Evolutionary conservation across 805 yeast species (phyloP).

Genomic region (Saturnispora ahearnii): DNA sequence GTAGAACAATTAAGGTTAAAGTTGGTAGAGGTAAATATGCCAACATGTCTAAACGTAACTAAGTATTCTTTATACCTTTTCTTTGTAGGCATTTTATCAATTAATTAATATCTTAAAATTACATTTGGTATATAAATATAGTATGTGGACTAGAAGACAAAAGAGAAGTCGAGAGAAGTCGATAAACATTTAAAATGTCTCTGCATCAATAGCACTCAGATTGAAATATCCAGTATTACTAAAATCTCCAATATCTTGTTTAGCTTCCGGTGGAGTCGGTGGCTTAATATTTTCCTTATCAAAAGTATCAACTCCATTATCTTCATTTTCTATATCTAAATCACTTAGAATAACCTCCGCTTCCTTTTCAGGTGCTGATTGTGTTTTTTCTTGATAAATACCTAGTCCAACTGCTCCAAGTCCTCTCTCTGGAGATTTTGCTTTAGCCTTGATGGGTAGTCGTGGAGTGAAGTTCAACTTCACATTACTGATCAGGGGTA

Average conservation of each 20-base stretch:
- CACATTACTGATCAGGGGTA: neutral
- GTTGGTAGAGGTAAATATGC: conserved; percentile 83
- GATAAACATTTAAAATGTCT: neutral
- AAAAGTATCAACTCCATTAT: neutral
- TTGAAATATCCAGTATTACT: neutral
- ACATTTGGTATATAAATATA: neutral
- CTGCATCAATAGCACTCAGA: conserved; percentile 8
- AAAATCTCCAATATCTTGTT: neutral
- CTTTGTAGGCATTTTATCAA: neutral
- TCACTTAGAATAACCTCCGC: conserved; percentile 2
- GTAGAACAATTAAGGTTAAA: conserved; percentile 54
- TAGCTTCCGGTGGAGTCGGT: neutral
- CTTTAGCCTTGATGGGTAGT: neutral
- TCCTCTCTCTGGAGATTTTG: neutral
- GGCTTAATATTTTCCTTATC: conserved; percentile 9
- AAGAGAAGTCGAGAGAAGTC: neutral
- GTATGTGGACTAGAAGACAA: neutral
- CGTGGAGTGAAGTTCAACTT: neutral
- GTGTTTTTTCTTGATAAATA: neutral
- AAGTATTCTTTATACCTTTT: neutral
- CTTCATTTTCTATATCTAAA: conserved; percentile 12
- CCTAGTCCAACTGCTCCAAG: neutral
- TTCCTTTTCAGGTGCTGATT: neutral
- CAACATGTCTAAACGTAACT: conserved; percentile 30
- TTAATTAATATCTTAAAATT: neutral